Percentiles rank a stretch among this genome's conserved stretches.
phyloP scores from a whole-genome alignment of 2,329 filamentous ascomycete species.

The Monilinia fructicola region DNA sequence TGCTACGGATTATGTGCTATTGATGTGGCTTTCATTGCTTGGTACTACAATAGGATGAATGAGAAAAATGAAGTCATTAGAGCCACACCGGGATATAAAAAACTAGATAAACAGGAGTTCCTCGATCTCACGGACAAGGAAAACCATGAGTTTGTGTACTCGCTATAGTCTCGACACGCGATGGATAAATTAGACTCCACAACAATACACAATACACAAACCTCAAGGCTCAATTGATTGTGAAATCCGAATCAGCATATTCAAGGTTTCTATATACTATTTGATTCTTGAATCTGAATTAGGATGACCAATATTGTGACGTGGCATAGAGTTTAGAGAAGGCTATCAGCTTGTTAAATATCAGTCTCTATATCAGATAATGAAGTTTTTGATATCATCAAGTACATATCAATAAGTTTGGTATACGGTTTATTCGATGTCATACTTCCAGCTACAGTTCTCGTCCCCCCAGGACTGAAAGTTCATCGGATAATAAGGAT shows the following conservation, averaged over 20 bases:
- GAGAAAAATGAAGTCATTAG: conserved; percentile 34
- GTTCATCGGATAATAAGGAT: not conserved
- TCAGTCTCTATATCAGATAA: no score
- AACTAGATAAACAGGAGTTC: conserved; percentile 39
- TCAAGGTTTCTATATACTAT: no score
- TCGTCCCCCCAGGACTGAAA: not conserved
- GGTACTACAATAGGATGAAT: conserved; percentile 35
- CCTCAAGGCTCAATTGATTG: no score
- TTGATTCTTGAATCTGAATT: no score
- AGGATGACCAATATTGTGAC: no score
- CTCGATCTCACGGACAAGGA: conserved; percentile 40
- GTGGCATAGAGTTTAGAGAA: no score
- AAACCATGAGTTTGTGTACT: conserved; percentile 40
- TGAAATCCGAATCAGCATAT: no score
- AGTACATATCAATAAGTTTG: no score
- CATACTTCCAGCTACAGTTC: not conserved
- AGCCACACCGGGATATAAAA: conserved; percentile 33
- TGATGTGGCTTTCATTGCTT: conserved; percentile 35
- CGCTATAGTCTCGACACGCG: conserved; percentile 27
- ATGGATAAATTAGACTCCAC: not conserved
- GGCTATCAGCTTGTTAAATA: no score
- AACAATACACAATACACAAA: not conserved
- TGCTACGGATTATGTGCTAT: conserved; percentile 31
- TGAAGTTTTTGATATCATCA: no score
- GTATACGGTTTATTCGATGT: no score